Evolutionary conservation across 495 filamentous ascomycete species (phyloP).

Genomic region (Choiromyces venosus): DNA sequence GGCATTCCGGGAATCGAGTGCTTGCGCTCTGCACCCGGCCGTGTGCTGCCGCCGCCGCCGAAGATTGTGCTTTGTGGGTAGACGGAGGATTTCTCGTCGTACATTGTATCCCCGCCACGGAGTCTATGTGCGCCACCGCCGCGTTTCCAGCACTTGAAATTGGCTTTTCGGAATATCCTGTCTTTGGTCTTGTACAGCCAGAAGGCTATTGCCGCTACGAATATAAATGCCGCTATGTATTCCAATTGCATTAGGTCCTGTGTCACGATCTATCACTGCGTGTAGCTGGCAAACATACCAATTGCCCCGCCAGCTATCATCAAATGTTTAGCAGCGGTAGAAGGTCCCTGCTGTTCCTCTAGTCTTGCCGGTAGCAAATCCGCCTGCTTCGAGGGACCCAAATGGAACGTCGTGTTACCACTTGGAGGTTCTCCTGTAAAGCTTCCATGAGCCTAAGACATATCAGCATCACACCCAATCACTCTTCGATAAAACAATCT

Average conservation of each 20-base stretch:
- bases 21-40: neutral
- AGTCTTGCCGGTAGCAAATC: neutral
- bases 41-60: constrained; percentile 4
- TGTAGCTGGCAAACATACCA: constrained; percentile 14
- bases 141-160: neutral
- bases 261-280: neutral
- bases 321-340: constrained; percentile 7
- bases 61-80: constrained; percentile 18
- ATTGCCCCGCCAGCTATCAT: constrained; percentile 22
- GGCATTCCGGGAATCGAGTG: constrained; percentile 13
- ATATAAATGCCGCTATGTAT: constrained; percentile 13
- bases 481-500: neutral
- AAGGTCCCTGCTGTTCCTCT: constrained; percentile 3
- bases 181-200: constrained; percentile 15
- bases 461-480: neutral
- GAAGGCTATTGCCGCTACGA: constrained; percentile 22
- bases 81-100: constrained; percentile 2
- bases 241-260: neutral
- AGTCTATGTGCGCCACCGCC: neutral
- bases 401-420: neutral
- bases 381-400: neutral
- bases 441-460: neutral
- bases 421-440: neutral
- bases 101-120: neutral
- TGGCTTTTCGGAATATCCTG: constrained; percentile 10